Evolutionary conservation across 2,329 filamentous ascomycete species (phyloP).

Genomic region (Clonostachys byssicola): DNA sequence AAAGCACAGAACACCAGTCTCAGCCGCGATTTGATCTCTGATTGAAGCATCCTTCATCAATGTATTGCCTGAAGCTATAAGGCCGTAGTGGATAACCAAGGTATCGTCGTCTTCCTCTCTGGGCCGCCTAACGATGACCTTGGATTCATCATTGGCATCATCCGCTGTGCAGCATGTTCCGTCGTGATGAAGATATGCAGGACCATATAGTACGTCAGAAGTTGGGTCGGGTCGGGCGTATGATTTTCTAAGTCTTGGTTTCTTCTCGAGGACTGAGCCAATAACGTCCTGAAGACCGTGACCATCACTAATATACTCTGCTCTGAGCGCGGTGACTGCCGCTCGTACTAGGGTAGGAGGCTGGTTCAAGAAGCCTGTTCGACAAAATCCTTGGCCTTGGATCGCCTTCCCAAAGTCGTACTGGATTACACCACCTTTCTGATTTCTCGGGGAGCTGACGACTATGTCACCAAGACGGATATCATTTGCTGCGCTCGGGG

Average conservation of each 20-base stretch:
- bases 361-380: slow-evolving; percentile 3
- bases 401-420: slow-evolving; percentile 9
- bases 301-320: slow-evolving; percentile 9
- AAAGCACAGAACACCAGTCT: slow-evolving; percentile 8
- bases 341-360: slow-evolving; percentile 3
- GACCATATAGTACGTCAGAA: background rate
- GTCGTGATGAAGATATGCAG: background rate
- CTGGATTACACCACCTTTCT: slow-evolving; percentile 2
- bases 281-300: slow-evolving; percentile 7
- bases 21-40: slow-evolving; percentile 13
- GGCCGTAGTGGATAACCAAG: slow-evolving; percentile 9
- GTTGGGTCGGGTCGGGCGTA: background rate
- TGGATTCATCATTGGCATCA: background rate
- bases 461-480: slow-evolving; percentile 17
- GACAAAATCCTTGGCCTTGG: slow-evolving; percentile 1
- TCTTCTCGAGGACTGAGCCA: background rate
- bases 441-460: slow-evolving; percentile 5
- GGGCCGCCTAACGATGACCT: background rate
- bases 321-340: slow-evolving; percentile 2
- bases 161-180: background rate
- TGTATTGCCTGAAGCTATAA: slow-evolving; percentile 5
- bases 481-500: slow-evolving; percentile 6
- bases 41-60: slow-evolving; percentile 10
- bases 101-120: background rate
- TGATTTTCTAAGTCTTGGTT: background rate